phyloP scores from a whole-genome alignment of 1,284 basidiomycete species.

The Cystobasidium sp. region DNA sequence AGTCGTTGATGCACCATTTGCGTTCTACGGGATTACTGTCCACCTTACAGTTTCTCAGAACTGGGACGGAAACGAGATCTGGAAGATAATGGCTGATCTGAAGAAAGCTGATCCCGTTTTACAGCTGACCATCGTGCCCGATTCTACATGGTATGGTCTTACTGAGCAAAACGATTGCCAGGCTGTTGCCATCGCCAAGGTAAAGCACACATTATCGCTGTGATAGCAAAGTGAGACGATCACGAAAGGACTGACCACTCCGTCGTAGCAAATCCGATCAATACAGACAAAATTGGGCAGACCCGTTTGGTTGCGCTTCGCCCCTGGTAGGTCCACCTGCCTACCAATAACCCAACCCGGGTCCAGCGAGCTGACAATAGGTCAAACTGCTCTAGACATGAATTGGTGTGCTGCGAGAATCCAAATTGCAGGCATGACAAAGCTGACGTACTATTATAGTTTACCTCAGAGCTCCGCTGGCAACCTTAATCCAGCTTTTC shows the following conservation, averaged over 20 bases:
- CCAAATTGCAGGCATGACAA: too few species aligned
- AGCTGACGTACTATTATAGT: neutral
- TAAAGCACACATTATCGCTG: neutral
- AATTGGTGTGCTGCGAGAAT: neutral
- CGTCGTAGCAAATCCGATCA: neutral
- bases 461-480: neutral
- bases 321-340: conserved; percentile 4
- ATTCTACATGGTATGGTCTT: conserved; percentile 18
- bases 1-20: conserved; percentile 7
- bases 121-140: conserved; percentile 1
- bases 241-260: neutral
- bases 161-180: conserved; percentile 9
- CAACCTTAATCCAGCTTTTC: too few species aligned
- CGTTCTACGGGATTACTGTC: conserved; percentile 5
- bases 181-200: conserved; percentile 20
- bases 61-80: conserved; percentile 17
- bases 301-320: conserved; percentile 29
- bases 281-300: neutral
- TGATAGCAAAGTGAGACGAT: too few species aligned
- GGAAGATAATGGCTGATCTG: neutral
- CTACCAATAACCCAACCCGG: too few species aligned
- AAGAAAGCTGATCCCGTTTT: conserved; percentile 22
- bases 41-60: neutral
- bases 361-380: too few species aligned
- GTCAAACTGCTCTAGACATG: neutral